Evolutionary conservation across 106 monocot genomes (phyloP), one percentile per base, ranked within the genome.

Genomic region (Phalaenopsis aphrodite): DNA sequence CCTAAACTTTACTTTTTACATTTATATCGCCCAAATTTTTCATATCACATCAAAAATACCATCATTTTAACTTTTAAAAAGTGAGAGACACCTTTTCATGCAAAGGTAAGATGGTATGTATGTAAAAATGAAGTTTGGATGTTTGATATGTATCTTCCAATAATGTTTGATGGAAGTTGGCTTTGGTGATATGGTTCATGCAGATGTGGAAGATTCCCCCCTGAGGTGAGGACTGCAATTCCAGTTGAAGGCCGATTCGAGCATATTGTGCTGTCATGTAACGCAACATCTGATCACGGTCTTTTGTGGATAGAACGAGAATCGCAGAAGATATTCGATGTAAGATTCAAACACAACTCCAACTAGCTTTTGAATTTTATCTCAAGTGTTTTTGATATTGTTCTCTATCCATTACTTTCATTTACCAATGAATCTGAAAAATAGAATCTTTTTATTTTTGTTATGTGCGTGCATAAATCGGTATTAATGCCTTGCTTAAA

Each of bases 221-320:
- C 90, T 3, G 85, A 79, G 75, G 87, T 87, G n/a, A 83, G 84
- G 75, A 90, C 90, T 10, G 90, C 90, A 6, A 85, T 90, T 48
- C 90, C 87, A 48, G 90, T 90, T 65, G 87, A 90, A 71, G 90
- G 90, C 57, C 85, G 87, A 79, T 90, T 90, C 67, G 85, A 87
- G 72, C 87, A 86, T 45, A 80, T 90, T 75, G 85, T 90, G 39
- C 84, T 91, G 39, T 91, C 91, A 39, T 91, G 91, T 79, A 91
- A 87, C 80, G 78, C 89, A 15, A 87, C 85, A 42, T 87, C 77
- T 43, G 91, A 91, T 78, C 91, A 91, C 64, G 85, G 81, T 23
- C 85, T 91, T 84, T 76, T 91, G 75, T 91, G 87, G 91, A 87
- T 89, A 17, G 89, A 89, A 75, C 81, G 84, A 79, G 91, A 91